phyloP scores from a whole-genome alignment of 2,329 filamentous ascomycete genomes.

The Colletotrichum aenigma region DNA sequence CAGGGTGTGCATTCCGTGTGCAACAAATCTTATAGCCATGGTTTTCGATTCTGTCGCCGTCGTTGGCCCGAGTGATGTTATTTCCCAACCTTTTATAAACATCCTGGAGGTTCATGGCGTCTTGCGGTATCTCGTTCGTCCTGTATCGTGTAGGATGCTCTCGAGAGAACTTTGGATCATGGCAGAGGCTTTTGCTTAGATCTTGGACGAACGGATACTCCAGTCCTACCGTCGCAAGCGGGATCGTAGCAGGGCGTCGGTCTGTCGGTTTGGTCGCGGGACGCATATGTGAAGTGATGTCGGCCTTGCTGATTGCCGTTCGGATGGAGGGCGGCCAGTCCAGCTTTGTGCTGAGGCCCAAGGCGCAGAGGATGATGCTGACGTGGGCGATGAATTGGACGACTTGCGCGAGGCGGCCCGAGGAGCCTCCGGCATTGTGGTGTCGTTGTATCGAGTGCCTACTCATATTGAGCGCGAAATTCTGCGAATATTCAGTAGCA shows the following conservation, averaged over 20 bases:
- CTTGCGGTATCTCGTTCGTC: background rate
- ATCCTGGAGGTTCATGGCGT: background rate
- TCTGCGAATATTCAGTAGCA: background rate
- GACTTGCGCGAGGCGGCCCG: background rate
- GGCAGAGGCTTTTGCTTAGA: background rate
- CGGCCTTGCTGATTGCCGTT: background rate
- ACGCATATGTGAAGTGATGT: background rate
- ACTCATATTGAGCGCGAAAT: background rate
- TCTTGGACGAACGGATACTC: background rate
- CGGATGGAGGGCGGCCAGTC: background rate
- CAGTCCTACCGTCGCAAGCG: background rate
- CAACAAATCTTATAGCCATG: background rate
- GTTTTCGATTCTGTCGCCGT: background rate
- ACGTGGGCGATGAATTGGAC: background rate
- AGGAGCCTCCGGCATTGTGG: background rate
- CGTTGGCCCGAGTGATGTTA: background rate
- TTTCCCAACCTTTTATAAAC: background rate
- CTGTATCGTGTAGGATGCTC: background rate
- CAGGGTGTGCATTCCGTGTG: background rate
- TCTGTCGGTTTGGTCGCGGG: background rate
- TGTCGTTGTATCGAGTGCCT: background rate
- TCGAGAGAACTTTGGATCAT: background rate
- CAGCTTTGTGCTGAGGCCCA: background rate
- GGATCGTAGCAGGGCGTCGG: background rate
- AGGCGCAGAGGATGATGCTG: background rate